These are phyloP conservation scores for Arabidopsis arenosa DNA, from an alignment of 345 rosid species.

Conservation along the genomic window DNA sequence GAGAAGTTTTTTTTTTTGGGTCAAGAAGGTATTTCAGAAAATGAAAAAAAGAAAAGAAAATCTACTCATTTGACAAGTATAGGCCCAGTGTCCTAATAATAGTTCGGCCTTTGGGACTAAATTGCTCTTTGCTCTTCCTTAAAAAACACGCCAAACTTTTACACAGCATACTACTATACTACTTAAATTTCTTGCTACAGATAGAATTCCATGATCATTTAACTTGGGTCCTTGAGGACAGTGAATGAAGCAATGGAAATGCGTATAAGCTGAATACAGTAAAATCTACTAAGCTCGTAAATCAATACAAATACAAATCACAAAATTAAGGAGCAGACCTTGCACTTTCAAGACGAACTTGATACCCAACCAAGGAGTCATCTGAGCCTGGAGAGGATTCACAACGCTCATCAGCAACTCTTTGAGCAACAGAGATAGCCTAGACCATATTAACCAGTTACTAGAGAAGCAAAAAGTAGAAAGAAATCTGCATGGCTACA, in stretches of 20 bases:
- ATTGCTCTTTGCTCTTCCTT: constrained; percentile 10
- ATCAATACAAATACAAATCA: neutral
- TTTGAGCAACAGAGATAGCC: constrained; percentile 98
- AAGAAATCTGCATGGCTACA: constrained; percentile 12
- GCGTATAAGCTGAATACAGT: neutral
- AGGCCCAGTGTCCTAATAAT: no score
- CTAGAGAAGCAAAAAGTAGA: constrained; percentile 15
- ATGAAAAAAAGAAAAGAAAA: no score
- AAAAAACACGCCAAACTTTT: neutral
- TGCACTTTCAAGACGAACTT: constrained; percentile 96
- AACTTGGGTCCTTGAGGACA: constrained; percentile 12
- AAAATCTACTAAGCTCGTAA: neutral
- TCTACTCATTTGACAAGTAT: constrained; percentile 5
- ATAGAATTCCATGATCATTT: neutral
- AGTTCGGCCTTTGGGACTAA: neutral
- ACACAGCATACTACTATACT: constrained; percentile 5
- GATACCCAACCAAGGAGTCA: constrained; percentile 95
- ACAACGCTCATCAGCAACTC: constrained; percentile 94
- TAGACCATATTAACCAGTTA: constrained; percentile 47
- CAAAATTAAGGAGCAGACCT: constrained; percentile 54
- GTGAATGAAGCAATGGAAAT: constrained; percentile 14
- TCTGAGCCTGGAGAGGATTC: constrained; percentile 82
- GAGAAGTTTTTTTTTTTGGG: no score
- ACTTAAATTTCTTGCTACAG: constrained; percentile 23
- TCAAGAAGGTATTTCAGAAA: no score